Percentiles rank a stretch among this genome's conserved stretches.
These are phyloP conservation scores for Parathielavia appendiculata DNA, from an alignment of 495 filamentous ascomycete species.

Conservation along the genomic window DNA sequence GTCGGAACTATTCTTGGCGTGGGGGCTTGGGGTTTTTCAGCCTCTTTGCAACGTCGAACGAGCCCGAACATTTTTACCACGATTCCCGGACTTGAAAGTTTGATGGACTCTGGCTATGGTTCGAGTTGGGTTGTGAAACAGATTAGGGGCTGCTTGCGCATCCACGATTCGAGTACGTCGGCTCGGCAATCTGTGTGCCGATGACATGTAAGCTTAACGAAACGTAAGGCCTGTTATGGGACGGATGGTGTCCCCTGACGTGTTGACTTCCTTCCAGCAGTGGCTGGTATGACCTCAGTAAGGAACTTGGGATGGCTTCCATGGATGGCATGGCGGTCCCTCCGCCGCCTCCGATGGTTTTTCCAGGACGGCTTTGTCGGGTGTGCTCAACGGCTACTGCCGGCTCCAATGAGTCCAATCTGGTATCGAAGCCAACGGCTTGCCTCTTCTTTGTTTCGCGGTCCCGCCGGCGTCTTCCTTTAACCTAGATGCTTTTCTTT, in stretches of 20 bases:
- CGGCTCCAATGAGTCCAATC: too few relatives aligned
- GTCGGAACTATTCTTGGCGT: not conserved
- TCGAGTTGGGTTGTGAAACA: too few relatives aligned
- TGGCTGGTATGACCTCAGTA: not conserved
- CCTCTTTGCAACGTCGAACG: constrained; percentile 16
- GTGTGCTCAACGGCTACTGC: too few relatives aligned
- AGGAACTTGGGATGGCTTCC: not conserved
- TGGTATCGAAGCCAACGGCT: not conserved
- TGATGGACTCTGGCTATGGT: too few relatives aligned
- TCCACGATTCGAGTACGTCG: constrained; percentile 9
- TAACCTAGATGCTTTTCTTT: not conserved
- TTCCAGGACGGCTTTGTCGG: too few relatives aligned
- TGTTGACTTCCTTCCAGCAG: not conserved
- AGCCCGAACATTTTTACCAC: not conserved
- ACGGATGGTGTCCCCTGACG: too few relatives aligned
- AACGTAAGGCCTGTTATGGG: not conserved
- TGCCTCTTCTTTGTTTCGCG: not conserved
- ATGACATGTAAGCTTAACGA: constrained; percentile 14
- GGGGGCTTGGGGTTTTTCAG: constrained; percentile 20
- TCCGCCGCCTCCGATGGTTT: not conserved
- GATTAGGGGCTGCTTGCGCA: too few relatives aligned
- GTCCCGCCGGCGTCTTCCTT: too few relatives aligned
- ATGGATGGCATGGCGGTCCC: not conserved
- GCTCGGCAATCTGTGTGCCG: constrained; percentile 19
- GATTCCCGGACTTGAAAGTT: constrained; percentile 16